Base-by-base conservation (phyloP, 176 grass and related monocot genomes). In the Aegilops bicornis region DNA sequence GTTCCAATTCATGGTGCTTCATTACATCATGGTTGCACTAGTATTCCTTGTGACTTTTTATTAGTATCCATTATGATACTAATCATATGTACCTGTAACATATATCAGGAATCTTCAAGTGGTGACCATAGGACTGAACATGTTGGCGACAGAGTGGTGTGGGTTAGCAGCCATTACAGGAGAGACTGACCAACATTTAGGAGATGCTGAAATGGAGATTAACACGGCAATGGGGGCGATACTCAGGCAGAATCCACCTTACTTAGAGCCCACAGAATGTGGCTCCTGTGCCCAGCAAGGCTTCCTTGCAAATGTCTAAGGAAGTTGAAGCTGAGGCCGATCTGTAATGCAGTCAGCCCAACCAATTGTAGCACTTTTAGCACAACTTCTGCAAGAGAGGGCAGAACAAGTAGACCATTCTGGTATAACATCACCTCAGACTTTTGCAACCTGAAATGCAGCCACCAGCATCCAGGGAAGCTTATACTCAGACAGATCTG, bases 81-180 rank as follows among this genome's bases (percentile, higher is more conserved):
- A 50, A 83, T 45, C 12, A 7, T 73, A 60, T 91, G 58, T 79
- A 50, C 37, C 25, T 1, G 52, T 61, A 60, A 64, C 58, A 73
- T 86, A 30, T 81, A 82, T 37, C 86, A 95, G 93, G 86, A 89
- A 64, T 36, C 52, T 79, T 76, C 20, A 75, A 47, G 64, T 47
- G 50, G 12, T 60, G 36, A 72, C 23, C 77, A 64, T 74, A 52
- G 60, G 29, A 68, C 40, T 77, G 79, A 74, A 64, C 35, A 69
- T 64, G 19, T 50, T 81, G 85, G 62, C 76, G 39, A 35, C 48
- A 83, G 47, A 79, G 37, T 74, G n/a, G 64, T 71, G 30, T 31
- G 76, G 30, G 69, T 25, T 43, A 22, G 10, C 50, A 27, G 29
- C 72, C 12, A 40, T 62, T 71, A 52, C 50, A 22, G 63, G 72